Evolutionary conservation across 1,139 yeast species (phyloP).

Genomic region (Pichia norvegensis): DNA sequence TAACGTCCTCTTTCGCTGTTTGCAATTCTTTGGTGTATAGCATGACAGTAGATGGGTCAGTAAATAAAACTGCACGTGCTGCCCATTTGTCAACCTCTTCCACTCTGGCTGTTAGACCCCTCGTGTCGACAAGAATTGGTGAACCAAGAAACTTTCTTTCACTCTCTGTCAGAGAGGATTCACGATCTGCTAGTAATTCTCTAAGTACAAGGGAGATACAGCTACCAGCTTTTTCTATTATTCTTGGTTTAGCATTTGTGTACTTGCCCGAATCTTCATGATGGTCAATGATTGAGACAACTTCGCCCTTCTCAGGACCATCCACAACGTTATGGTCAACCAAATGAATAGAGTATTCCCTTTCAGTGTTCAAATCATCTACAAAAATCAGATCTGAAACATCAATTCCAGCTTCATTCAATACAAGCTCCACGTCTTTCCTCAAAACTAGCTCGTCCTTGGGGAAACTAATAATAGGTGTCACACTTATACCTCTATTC

Average conservation of each 20-base stretch:
- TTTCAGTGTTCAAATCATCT: constrained; percentile 44
- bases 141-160: constrained; percentile 38
- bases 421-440: constrained; percentile 61
- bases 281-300: constrained; percentile 72
- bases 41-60: background rate
- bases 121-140: constrained; percentile 69
- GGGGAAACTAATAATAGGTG: constrained; percentile 73
- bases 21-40: background rate
- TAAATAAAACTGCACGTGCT: background rate
- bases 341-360: constrained; percentile 31
- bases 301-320: constrained; percentile 66
- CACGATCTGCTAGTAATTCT: constrained; percentile 30
- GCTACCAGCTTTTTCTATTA: constrained; percentile 61
- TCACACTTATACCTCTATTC: constrained; percentile 17
- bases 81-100: constrained; percentile 34
- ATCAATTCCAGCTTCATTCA: constrained; percentile 38
- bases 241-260: constrained; percentile 45
- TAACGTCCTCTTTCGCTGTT: constrained; percentile 52
- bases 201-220: constrained; percentile 64
- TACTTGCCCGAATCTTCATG: constrained; percentile 65
- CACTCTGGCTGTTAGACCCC: constrained; percentile 51
- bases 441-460: constrained; percentile 57
- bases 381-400: constrained; percentile 48
- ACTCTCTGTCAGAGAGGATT: constrained; percentile 26
- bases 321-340: constrained; percentile 66